Evolutionary conservation across 805 yeast genomes (phyloP), one percentile per base, ranked within the genome.

Genomic region (Metschnikowia lunata): DNA sequence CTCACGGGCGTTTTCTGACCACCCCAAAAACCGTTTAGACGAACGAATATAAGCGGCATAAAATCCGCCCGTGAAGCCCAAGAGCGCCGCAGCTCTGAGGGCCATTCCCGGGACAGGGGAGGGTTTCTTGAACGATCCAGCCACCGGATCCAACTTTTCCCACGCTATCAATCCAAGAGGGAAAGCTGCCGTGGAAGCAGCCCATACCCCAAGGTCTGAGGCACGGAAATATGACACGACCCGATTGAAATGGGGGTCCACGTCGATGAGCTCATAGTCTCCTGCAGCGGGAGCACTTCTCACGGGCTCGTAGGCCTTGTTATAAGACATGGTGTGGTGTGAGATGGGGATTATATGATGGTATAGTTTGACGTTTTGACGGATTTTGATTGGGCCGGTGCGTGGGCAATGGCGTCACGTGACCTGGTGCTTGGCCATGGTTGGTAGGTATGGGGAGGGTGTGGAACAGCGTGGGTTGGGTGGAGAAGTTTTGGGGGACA

Each of bases 11-110:
- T 87, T 87, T 66, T 88, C 96, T 23, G 75, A 53, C 71, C 80
- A 78, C 26, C 96, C 96, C 75, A 83, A 79, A 66, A 87, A 87
- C 59, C 96, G 76, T 61, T 76, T 74, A 26, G 83, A 69, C 9
- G 90, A 80, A 48, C 78, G 69, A 38, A 76, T 76, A 65, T 86
- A 88, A 32, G 89, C 85, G 40, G 80, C 66, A 49, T 80, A 64
- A 62, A 88, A 87, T 1, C 96, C 96, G 42, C 89, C 90, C 40
- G 76, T 57, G 30, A 76, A 63, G 9, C 96, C 95, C 40, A 86
- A 61, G 40, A 78, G 59, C 1, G 80, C 69, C 35, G 86, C 78
- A 12, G 78, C 75, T 64, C 91, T 76, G 54, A 84, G 60, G 8
- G 75, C 70, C 48, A 75, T 67, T 14, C 78, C 74, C 13, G 83